These are phyloP conservation scores for Themeda triandra DNA, from an alignment of 176 grass and related monocot genomes.

Conservation along the genomic window DNA sequence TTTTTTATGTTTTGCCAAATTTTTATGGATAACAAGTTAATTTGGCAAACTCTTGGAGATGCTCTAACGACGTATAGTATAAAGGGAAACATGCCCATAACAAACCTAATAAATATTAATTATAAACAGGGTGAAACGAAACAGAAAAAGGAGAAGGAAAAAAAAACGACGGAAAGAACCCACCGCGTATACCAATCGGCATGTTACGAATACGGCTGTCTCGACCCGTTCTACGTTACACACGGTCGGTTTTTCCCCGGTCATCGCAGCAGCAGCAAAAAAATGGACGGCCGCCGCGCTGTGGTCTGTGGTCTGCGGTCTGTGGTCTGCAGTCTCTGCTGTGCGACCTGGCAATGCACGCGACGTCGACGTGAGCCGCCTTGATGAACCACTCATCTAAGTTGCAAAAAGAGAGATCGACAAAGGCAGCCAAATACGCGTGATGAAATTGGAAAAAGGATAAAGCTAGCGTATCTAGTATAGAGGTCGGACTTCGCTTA, in stretches of 20 bases:
- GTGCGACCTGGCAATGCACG: background rate
- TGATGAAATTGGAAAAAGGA: background rate
- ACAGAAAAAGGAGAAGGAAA: background rate
- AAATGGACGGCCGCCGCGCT: background rate
- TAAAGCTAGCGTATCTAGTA: background rate
- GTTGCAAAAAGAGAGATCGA: background rate
- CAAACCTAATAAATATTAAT: too few species aligned
- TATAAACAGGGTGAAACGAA: background rate
- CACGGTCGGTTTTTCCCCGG: background rate
- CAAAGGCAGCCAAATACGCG: background rate
- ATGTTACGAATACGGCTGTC: background rate
- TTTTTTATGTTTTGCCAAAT: too few species aligned
- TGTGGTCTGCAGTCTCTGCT: background rate
- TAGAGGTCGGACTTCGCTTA: background rate
- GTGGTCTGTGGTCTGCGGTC: background rate
- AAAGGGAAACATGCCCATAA: too few species aligned
- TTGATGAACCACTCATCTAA: background rate
- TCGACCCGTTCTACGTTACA: conserved; percentile 14
- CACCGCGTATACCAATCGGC: background rate
- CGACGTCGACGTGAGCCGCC: background rate
- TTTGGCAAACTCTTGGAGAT: too few species aligned
- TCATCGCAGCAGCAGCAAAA: background rate
- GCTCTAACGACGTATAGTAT: too few species aligned
- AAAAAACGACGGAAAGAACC: background rate
- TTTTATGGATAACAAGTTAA: too few species aligned